Evolutionary conservation across 2,329 filamentous ascomycete species (phyloP).

Genomic region (Aspergillus tamarii): DNA sequence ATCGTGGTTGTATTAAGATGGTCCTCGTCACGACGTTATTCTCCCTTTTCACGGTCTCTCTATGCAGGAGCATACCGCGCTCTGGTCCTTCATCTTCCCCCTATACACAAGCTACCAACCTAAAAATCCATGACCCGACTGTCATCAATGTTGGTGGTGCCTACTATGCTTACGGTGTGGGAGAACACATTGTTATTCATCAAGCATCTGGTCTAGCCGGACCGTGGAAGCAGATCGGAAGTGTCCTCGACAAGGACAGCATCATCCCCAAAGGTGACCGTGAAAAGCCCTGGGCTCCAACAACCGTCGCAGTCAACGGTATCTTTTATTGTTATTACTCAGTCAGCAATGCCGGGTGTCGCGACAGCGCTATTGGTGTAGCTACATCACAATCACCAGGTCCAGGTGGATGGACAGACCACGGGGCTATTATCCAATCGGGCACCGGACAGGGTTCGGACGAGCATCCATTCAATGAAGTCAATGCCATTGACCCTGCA

Average conservation of each 20-base stretch:
- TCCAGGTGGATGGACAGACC: constrained; percentile 39
- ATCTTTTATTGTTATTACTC: constrained; percentile 69
- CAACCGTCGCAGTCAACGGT: constrained; percentile 59
- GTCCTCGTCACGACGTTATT: not conserved
- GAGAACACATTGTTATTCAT: constrained; percentile 35
- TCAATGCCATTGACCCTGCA: constrained; percentile 65
- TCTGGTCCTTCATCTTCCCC: not conserved
- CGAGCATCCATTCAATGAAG: constrained; percentile 42
- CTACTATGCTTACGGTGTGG: constrained; percentile 39
- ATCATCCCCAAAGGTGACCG: constrained; percentile 39
- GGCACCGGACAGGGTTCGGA: constrained; percentile 33
- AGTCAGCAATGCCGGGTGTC: constrained; percentile 63
- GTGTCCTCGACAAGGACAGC: constrained; percentile 33
- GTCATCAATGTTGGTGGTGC: constrained; percentile 30
- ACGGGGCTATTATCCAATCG: constrained; percentile 40
- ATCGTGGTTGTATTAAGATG: not conserved
- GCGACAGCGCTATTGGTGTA: constrained; percentile 65
- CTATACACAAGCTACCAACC: constrained; percentile 17
- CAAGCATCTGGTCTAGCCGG: constrained; percentile 32
- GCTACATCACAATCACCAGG: constrained; percentile 51
- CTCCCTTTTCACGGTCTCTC: not conserved
- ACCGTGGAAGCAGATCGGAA: constrained; percentile 35
- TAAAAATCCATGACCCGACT: constrained; percentile 38
- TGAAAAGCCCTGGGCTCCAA: constrained; percentile 58
- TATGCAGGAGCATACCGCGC: not conserved